Evolutionary conservation across 192 early-diverging fungal species (phyloP), one percentile per base, ranked within the genome.

Genomic region (Kickxella alabastrina): DNA sequence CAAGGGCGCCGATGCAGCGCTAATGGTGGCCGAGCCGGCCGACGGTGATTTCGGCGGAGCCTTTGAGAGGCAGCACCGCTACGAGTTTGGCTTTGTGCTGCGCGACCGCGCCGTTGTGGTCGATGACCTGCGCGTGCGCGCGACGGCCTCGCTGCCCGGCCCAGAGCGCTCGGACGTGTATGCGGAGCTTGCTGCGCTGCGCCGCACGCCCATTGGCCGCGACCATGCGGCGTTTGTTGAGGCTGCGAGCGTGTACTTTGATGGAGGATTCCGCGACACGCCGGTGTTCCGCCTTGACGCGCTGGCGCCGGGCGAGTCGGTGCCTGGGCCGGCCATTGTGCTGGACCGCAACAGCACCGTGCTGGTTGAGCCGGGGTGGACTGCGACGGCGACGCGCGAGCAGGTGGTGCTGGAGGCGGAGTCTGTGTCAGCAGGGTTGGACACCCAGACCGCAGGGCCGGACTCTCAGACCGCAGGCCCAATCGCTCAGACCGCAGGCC

Each of bases 21-120:
- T 98, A 34, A 96, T 96, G 93, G 93, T 89, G 0, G 69, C 84
- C 10, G 79, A 92, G 65, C 82, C 89, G 0, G 19, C 45, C 3
- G 60, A 48, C 17, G 49, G 49, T 3, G 80, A 87, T 60, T 91
- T 91, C 51, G 66, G 58, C 12, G 42, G 24, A 0, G 65, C 78
- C 0, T 98, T 96, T 73, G 77, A 83, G n/a, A 57, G 73, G 27
- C 72, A 85, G 53, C 90, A 99, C 68, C 65, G 82, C 49, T 85
- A 83, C n/a, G 96, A 99, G 62, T 99, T 96, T 82, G 94, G 96
- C 2, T 99, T 99, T 56, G 78, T 69, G n/a, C 77, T 97, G 2
- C 80, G 79, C 2, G 91, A 86, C 47, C 87, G 96, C 19, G 69
- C 75, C 6, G 85, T 97, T 24, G 74, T 89, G 13, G 84, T 96